Conservation (phyloP, 345 rosid species). For the Triadica sebifera region DNA sequence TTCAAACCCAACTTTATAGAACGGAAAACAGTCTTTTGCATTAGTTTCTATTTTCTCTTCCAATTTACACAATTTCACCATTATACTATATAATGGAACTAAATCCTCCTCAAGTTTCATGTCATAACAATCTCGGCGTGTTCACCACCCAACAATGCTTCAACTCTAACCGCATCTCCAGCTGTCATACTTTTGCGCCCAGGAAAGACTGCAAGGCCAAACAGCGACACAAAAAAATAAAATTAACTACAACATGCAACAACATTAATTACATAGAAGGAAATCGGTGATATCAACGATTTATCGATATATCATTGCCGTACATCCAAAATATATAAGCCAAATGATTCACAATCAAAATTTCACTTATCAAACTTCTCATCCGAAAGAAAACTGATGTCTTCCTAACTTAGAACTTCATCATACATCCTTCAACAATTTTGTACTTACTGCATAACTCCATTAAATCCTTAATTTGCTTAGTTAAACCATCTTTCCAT, state of each 20-base stretch:
- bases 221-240: background rate
- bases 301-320: background rate
- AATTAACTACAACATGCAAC: background rate
- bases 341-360: background rate
- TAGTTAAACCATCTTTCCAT: no score
- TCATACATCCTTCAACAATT: background rate
- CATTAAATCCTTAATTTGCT: background rate
- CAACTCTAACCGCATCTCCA: constrained; percentile 6
- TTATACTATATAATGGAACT: constrained; percentile 20
- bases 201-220: constrained; percentile 46
- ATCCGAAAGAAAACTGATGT: background rate
- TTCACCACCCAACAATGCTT: constrained; percentile 9
- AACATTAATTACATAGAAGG: background rate
- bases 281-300: background rate
- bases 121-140: constrained; percentile 8
- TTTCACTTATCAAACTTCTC: background rate
- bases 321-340: background rate
- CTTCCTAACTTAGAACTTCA: no score
- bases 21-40: constrained; percentile 21
- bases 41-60: constrained; percentile 30
- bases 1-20: constrained; percentile 31
- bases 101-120: constrained; percentile 34
- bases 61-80: constrained; percentile 43
- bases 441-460: background rate
- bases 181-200: constrained; percentile 48